These are phyloP conservation scores for Gnetum montanum DNA, from an alignment of 75 land plant species.

Conservation along the genomic window DNA sequence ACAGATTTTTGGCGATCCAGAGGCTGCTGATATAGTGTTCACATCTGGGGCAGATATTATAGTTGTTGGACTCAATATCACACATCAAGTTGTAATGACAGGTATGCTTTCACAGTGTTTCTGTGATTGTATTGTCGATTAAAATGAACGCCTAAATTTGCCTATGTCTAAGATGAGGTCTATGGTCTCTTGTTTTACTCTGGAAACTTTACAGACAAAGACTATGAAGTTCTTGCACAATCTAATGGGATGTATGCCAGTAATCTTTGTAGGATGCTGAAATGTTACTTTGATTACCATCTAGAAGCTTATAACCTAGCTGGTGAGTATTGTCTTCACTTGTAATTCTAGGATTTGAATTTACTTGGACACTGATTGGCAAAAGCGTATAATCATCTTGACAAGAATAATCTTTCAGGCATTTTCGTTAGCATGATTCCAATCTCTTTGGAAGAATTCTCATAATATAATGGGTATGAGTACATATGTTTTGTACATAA, in stretches of 20 bases:
- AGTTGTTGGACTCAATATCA: slow-evolving; percentile 84
- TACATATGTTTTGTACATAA: slow-evolving; percentile 4
- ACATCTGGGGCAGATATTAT: slow-evolving; percentile 85
- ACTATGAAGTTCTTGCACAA: slow-evolving; percentile 40
- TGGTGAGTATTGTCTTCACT: slow-evolving; percentile 32
- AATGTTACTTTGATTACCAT: slow-evolving; percentile 67
- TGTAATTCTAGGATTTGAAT: not conserved
- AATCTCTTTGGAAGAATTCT: too few relatives aligned
- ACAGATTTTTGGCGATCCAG: slow-evolving; percentile 88
- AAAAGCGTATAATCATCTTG: not conserved
- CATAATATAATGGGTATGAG: not conserved
- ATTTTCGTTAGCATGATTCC: too few relatives aligned
- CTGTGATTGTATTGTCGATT: not conserved
- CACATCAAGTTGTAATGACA: slow-evolving; percentile 88
- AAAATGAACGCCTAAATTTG: not conserved
- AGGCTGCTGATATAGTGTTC: slow-evolving; percentile 95
- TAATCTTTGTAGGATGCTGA: slow-evolving; percentile 51
- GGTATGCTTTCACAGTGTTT: slow-evolving; percentile 14
- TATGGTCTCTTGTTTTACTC: not conserved
- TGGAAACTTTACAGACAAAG: slow-evolving; percentile 38
- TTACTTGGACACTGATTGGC: not conserved
- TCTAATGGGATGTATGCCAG: slow-evolving; percentile 55
- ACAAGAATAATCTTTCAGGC: not conserved
- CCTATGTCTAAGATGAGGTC: not conserved
- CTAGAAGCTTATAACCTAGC: slow-evolving; percentile 58